phyloP scores from a whole-genome alignment of 495 filamentous ascomycete genomes.

The Xylaria bambusicola region DNA sequence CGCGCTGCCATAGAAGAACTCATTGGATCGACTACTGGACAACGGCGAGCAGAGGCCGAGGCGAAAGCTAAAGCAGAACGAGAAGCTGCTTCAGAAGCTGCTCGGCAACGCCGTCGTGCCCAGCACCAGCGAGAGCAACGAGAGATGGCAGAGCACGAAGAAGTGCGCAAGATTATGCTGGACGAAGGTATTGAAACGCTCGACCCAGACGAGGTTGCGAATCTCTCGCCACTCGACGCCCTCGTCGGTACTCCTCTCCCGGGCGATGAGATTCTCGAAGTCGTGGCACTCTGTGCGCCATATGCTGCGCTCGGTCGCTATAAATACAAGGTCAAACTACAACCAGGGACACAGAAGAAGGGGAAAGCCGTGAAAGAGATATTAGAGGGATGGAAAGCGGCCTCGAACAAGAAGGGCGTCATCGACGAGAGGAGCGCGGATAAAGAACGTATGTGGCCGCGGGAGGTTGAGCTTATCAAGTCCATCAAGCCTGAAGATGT shows the following conservation, averaged over 20 bases:
- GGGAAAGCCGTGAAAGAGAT: slow-evolving; percentile 94
- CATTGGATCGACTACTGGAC: slow-evolving; percentile 68
- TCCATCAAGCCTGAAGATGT: slow-evolving; percentile 80
- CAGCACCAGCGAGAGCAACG: slow-evolving; percentile 74
- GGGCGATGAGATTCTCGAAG: slow-evolving; percentile 87
- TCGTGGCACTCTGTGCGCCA: slow-evolving; percentile 87
- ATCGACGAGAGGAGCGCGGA: slow-evolving; percentile 61
- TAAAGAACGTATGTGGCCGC: slow-evolving; percentile 74
- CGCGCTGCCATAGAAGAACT: slow-evolving; percentile 77
- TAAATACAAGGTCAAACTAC: slow-evolving; percentile 91
- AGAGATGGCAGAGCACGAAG: slow-evolving; percentile 65
- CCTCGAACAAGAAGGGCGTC: slow-evolving; percentile 55
- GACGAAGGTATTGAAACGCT: slow-evolving; percentile 48
- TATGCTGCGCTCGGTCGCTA: slow-evolving; percentile 76
- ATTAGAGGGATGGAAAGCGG: slow-evolving; percentile 70
- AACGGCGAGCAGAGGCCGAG: slow-evolving; percentile 54
- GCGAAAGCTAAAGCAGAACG: slow-evolving; percentile 51
- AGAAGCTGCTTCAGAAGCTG: slow-evolving; percentile 63
- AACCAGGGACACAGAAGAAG: slow-evolving; percentile 88
- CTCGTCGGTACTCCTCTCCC: slow-evolving; percentile 75
- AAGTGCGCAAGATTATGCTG: slow-evolving; percentile 58
- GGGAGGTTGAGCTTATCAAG: slow-evolving; percentile 80
- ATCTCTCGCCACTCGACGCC: slow-evolving; percentile 66
- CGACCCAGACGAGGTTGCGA: slow-evolving; percentile 57
- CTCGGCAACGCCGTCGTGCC: slow-evolving; percentile 69